Base-by-base conservation (phyloP, 2,329 filamentous ascomycete genomes). In the Ceratocystis cubensis region DNA sequence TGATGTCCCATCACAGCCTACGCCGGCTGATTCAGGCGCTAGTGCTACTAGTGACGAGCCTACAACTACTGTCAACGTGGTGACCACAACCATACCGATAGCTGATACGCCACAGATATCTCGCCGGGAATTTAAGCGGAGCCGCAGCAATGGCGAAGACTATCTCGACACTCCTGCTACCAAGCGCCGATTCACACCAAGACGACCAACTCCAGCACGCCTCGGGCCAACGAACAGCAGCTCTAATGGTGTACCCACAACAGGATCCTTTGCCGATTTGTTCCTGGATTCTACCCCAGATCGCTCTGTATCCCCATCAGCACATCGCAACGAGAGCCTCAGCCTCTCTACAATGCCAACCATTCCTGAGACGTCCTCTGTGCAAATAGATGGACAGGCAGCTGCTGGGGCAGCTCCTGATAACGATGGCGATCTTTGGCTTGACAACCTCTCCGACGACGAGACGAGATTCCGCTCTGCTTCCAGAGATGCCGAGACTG, bases 361-460 rank as follows among this genome's bases (percentile, higher is more conserved):
- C 3, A 64, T 66, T 28, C 59, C 56, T 10, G 65, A 67, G 25
- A 45, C 44, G 22, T 50, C 65, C 33, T 37, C n/a, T 15, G 20
- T 61, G 17, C 61, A 67, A 63, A 28, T 13, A 5, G 50, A 56
- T 5, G 61, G 61, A 61, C 53, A 33, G 44, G 15, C 20, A 44
- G 10, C 20, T 56, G 8, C 28, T 44, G 28, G 25, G 33, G 5
- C 50, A 28, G n/a, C 44, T 22, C 13, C 48, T 28, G 65, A 71
- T 2, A 72, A 73, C n/a, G 73, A 77, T 45, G 77, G 77, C 0
- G 79, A 81, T 70, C 76, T 80, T 22, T 81, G 79, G 79, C 76
- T 80, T 71, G 74, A 75, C 33, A 76, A 76, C 5, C 57, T 78
- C 46, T 76, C 75, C 0, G 73, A 79, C 50, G 72, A 77, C 41